Base-by-base conservation (phyloP, 257 asterid species). In the Perilla frutescens region DNA sequence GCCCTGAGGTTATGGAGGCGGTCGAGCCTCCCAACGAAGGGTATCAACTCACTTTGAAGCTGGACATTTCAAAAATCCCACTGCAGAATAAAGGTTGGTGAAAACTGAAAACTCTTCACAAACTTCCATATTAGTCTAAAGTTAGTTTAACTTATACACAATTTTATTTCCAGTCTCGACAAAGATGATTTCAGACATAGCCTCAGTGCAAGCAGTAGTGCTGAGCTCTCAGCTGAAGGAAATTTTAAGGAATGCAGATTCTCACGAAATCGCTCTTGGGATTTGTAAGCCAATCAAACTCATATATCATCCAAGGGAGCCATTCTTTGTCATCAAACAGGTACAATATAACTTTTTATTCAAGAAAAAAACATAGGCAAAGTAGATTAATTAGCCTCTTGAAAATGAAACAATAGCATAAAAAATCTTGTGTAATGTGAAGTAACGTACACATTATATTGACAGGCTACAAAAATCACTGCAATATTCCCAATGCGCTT, bases 401-500 rank as follows among this genome's bases (percentile, higher is more conserved):
- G 7, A 2, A 58, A 56, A 7, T 26, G 13, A 36, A 48, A 10
- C 0, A 8, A 7, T 62, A 53, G 62, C 9, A 29, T 20, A 3
- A 6, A 48, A 37, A 39, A 3, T 8, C 13, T 43, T 43, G 48
- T 43, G 61, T 66, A 43, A 70, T 55, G 62, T 57, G 50, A 65
- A 34, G 39, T 20, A 20, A 20, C 26, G 26, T 20, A 20, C 26
- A 20, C 26, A 20, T 20, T 20, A 59, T 6, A 8, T 65, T 64
- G 73, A 76, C 92, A 93, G 96, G 83, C 88, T 58, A 79, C 76
- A 65, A 91, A 86, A 72, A 88, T 87, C 56, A 86, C 89, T 5
- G 95, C 89, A 63, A 86, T 94, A 61, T 88, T 88, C 72, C 97
- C 97, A n/a, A 91, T 94, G 97, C 93, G 95, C 6, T 91, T 94